phyloP scores from a whole-genome alignment of 208 protist genomes.

The Leishmania turanica region DNA sequence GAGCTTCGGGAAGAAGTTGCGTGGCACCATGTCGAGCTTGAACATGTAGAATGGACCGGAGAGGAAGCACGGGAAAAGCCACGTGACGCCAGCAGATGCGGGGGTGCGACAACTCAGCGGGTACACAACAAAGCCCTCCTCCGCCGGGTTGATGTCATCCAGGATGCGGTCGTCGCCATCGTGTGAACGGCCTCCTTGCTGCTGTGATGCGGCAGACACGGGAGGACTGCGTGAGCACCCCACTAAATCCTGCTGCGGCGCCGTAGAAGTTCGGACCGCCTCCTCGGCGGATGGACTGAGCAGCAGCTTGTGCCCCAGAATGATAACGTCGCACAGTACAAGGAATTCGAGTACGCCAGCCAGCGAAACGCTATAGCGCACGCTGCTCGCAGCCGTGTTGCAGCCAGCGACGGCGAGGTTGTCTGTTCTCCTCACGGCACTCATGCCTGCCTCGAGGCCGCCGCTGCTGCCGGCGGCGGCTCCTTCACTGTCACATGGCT shows the following conservation, averaged over 20 bases:
- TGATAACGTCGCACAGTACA: slow-evolving; percentile 28
- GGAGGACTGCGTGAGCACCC: not conserved
- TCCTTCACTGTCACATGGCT: not conserved
- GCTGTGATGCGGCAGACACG: not conserved
- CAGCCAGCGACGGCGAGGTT: not conserved
- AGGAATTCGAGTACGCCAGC: slow-evolving; percentile 30
- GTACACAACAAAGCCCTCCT: slow-evolving; percentile 68
- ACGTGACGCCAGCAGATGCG: slow-evolving; percentile 55
- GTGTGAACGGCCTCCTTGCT: not conserved
- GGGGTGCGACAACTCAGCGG: slow-evolving; percentile 52
- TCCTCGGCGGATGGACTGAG: slow-evolving; percentile 11
- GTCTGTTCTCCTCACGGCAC: not conserved
- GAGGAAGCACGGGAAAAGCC: slow-evolving; percentile 61
- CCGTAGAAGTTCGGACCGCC: not conserved
- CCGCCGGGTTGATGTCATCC: slow-evolving; percentile 3
- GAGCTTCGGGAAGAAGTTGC: slow-evolving; percentile 77
- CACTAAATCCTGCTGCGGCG: not conserved
- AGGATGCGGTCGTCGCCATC: not conserved
- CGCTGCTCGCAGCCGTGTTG: not conserved
- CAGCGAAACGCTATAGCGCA: slow-evolving; percentile 21
- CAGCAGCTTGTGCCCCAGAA: slow-evolving; percentile 29
- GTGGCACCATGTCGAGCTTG: slow-evolving; percentile 71
- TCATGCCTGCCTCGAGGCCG: not conserved
- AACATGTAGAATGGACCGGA: slow-evolving; percentile 86
- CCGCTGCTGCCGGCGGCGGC: not conserved